Evolutionary conservation across 1,139 yeast genomes (phyloP), one percentile per base, ranked within the genome.

Genomic region (Geotrichum fermentans): DNA sequence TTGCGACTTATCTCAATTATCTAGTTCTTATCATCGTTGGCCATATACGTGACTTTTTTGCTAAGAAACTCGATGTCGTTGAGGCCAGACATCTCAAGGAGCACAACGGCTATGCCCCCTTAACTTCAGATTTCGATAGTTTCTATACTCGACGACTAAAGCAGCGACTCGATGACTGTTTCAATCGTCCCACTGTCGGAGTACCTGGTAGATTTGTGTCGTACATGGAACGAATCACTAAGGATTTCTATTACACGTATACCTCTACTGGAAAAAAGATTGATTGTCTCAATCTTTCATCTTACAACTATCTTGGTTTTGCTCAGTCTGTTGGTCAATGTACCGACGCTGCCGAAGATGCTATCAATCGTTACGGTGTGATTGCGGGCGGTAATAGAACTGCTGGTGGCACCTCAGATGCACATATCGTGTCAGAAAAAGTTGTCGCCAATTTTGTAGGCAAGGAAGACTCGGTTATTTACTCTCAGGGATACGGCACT

Each of bases 401-500:
- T 54, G 70, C 75, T 47, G 74, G 79, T 50, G 99, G 97, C 47
- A 81, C 95, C 13, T 77, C 84, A 21, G 88, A 83, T 58, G 72
- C 88, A 58, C 96, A 87, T 63, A 59, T 70, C 36, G 76, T 80
- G 55, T 83, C 96, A 53, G 98, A 92, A 71, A 67, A 67, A 52
- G 75, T 83, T 29, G 75, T 89, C 55, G 96, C 99, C 30, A 75
- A 80, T 39, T 92, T 90, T 65, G 81, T 92, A 30, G 97, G 97
- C 36, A 88, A 88, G 67, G 96, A 90, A 57, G 95, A 87, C 58
- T 80, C 96, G 3, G 72, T 89, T 60, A 70, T 92, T 40, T 87
- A 87, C 56, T 83, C 95, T 45, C 94, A 89, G 83, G 99, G 99
- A 51, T 92, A 89, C 65, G 95, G 96, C 59, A 92, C 98, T 11